Conservation (phyloP, 177 flowering plant genomes). For the Vitis hybrid region DNA sequence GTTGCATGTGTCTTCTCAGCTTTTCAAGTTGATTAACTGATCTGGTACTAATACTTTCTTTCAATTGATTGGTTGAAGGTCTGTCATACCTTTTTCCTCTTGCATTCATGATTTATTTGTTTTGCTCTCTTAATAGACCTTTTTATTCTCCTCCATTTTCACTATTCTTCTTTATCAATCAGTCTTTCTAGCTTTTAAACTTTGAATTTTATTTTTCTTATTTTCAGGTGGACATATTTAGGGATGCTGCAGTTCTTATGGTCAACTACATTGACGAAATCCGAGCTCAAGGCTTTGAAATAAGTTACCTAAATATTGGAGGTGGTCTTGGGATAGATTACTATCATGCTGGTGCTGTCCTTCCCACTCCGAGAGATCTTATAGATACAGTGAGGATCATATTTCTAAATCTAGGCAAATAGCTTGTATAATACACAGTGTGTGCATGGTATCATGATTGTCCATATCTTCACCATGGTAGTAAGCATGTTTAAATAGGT, state of each 20-base stretch:
- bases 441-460: background rate
- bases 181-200: background rate
- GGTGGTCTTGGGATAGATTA: conserved; percentile 98
- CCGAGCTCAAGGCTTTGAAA: conserved; percentile 83
- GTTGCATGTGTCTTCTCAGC: too few species aligned
- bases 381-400: conserved; percentile 73
- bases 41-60: background rate
- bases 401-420: conserved; percentile 4
- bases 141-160: background rate
- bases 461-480: background rate
- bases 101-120: background rate
- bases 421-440: background rate
- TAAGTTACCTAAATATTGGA: conserved; percentile 87
- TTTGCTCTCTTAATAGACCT: background rate
- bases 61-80: background rate
- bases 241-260: conserved; percentile 93
- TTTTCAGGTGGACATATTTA: conserved; percentile 89
- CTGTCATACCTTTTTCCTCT: too few species aligned
- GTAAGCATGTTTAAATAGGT: background rate
- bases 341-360: conserved; percentile 82
- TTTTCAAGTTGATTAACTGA: background rate
- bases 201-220: background rate
- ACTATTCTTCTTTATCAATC: background rate
- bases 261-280: conserved; percentile 90
- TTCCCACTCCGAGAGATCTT: conserved; percentile 94